phyloP scores from a whole-genome alignment of 495 filamentous ascomycete genomes.

The Talaromyces stipitatus region DNA sequence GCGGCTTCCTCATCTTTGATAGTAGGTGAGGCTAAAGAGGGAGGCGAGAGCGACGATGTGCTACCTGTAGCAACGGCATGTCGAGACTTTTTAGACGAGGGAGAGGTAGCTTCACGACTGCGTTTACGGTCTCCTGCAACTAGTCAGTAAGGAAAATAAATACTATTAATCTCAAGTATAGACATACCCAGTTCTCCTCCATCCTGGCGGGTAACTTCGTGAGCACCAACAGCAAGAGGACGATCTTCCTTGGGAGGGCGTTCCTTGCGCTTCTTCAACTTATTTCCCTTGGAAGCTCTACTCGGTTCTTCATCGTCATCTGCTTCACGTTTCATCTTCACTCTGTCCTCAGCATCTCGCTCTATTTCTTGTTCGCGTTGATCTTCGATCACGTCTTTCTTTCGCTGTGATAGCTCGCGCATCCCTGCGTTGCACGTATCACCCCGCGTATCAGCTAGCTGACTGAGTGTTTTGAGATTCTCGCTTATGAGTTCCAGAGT shows the following conservation, averaged over 20 bases:
- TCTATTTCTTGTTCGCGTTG: constrained; percentile 33
- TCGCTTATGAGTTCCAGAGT: constrained; percentile 61
- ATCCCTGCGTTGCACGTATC: constrained; percentile 63
- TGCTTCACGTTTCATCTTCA: constrained; percentile 43
- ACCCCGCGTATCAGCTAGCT: constrained; percentile 56
- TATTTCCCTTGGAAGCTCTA: constrained; percentile 34
- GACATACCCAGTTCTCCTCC: constrained; percentile 59
- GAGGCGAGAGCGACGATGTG: constrained; percentile 53
- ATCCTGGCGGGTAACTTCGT: constrained; percentile 60
- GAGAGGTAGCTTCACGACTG: constrained; percentile 24
- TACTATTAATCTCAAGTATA: constrained; percentile 10
- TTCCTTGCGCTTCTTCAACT: constrained; percentile 47
- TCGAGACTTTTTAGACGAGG: constrained; percentile 42
- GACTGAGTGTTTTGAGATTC: constrained; percentile 56
- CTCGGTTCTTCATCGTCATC: constrained; percentile 49
- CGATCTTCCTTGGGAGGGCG: constrained; percentile 44
- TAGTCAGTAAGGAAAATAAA: constrained; percentile 5
- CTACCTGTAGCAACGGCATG: constrained; percentile 52
- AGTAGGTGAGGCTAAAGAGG: constrained; percentile 45
- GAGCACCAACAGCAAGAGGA: constrained; percentile 54
- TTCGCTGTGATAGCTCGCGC: constrained; percentile 56
- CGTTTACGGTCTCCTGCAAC: constrained; percentile 5
- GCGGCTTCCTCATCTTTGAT: constrained; percentile 39
- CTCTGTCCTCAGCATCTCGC: constrained; percentile 33
- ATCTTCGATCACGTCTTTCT: constrained; percentile 53